phyloP scores from a whole-genome alignment of 495 filamentous ascomycete genomes.

The Aspergillus hancockii region DNA sequence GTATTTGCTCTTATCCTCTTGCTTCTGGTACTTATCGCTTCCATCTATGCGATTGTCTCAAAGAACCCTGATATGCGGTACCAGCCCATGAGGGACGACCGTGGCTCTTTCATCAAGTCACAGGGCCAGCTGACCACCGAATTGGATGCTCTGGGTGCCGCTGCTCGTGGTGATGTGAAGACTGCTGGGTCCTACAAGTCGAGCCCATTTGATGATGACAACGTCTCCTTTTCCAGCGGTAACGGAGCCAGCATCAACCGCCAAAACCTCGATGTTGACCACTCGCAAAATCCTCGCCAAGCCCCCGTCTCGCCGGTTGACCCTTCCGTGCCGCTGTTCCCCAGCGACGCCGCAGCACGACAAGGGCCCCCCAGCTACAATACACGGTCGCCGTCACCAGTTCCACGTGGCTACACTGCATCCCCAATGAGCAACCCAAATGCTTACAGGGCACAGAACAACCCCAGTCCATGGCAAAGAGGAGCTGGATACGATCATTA shows the following conservation, averaged over 20 bases:
- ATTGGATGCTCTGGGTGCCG: slow-evolving; percentile 88
- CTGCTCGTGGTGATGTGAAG: slow-evolving; percentile 83
- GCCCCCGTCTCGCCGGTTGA: slow-evolving; percentile 58
- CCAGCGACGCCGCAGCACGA: slow-evolving; percentile 38
- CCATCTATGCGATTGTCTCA: slow-evolving; percentile 76
- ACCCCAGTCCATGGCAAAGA: slow-evolving; percentile 65
- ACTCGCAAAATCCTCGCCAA: slow-evolving; percentile 17
- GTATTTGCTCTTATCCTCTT: slow-evolving; percentile 83
- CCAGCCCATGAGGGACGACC: slow-evolving; percentile 95
- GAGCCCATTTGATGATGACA: slow-evolving; percentile 77
- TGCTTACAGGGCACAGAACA: slow-evolving; percentile 53
- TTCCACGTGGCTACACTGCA: slow-evolving; percentile 32
- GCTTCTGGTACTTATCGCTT: slow-evolving; percentile 83
- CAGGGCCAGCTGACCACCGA: slow-evolving; percentile 87
- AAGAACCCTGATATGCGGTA: slow-evolving; percentile 97
- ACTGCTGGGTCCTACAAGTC: slow-evolving; percentile 64
- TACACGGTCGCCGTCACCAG: slow-evolving; percentile 38
- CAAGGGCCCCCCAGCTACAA: slow-evolving; percentile 42
- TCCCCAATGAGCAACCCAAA: slow-evolving; percentile 30
- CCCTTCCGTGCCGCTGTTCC: slow-evolving; percentile 63
- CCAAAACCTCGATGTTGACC: slow-evolving; percentile 29
- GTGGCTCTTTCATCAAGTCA: slow-evolving; percentile 97
- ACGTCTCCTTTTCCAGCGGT: slow-evolving; percentile 62
- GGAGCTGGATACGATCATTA: slow-evolving; percentile 67
- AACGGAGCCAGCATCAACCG: slow-evolving; percentile 36